phyloP scores from a whole-genome alignment of 129 eudicot species.

The Flaveria sonorensis region DNA sequence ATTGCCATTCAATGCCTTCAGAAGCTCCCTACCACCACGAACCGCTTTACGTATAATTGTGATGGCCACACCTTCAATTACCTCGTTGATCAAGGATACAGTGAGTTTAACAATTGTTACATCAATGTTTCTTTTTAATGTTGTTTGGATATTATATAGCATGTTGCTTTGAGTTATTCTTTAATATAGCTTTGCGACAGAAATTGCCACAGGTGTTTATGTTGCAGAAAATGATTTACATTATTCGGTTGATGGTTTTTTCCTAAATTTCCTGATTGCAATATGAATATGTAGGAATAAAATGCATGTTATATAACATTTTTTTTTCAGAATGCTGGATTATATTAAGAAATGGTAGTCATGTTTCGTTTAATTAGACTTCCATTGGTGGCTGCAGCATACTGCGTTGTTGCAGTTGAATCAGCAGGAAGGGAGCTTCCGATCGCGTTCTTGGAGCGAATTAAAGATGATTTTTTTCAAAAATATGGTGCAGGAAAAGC shows the following conservation, averaged over 20 bases:
- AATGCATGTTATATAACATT: background rate
- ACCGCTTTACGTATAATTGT: slow-evolving; percentile 40
- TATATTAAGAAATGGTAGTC: too few relatives aligned
- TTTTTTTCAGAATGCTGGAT: too few relatives aligned
- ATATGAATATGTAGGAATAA: background rate
- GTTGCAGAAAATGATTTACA: background rate
- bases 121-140: background rate
- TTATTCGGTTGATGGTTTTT: background rate
- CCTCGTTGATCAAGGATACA: slow-evolving; percentile 35
- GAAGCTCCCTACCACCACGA: slow-evolving; percentile 33
- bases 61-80: too few relatives aligned
- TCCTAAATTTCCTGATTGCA: background rate
- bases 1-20: slow-evolving; percentile 41
- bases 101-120: slow-evolving; percentile 20
- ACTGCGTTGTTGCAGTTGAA: slow-evolving; percentile 80
- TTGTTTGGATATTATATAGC: background rate
- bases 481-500: slow-evolving; percentile 78
- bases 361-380: slow-evolving; percentile 2
- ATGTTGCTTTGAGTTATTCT: background rate
- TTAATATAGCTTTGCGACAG: too few relatives aligned
- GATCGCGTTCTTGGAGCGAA: slow-evolving; percentile 71
- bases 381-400: slow-evolving; percentile 46
- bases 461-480: slow-evolving; percentile 70
- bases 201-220: too few relatives aligned
- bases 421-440: slow-evolving; percentile 80